phyloP scores from a whole-genome alignment of 129 eudicot species.

The Smallanthus sonchifolius region DNA sequence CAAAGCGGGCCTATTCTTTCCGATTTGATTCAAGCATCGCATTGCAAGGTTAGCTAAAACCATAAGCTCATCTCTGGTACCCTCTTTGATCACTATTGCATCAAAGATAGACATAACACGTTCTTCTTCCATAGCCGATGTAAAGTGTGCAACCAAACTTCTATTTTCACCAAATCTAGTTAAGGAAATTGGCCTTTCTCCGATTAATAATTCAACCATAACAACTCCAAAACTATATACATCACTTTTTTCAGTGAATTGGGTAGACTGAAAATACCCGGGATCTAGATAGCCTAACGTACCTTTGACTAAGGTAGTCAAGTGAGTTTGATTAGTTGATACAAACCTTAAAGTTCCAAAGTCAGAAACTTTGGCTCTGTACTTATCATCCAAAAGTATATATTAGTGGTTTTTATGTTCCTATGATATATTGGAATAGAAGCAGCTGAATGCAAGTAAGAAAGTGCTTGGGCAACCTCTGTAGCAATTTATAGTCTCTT shows the following conservation, averaged over 20 bases:
- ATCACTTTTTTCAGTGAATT: conserved; percentile 26
- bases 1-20: conserved; percentile 18
- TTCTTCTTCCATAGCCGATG: conserved; percentile 13
- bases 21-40: conserved; percentile 16
- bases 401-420: conserved; percentile 26
- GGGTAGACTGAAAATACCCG: conserved; percentile 18
- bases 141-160: conserved; percentile 14
- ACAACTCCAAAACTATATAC: conserved; percentile 33
- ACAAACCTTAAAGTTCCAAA: conserved; percentile 31
- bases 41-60: conserved; percentile 20
- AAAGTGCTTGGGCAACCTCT: conserved; percentile 23
- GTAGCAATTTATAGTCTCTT: conserved; percentile 20
- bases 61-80: conserved; percentile 9
- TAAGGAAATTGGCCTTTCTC: conserved; percentile 4
- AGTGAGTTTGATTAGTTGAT: conserved; percentile 18
- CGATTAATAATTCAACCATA: conserved; percentile 20
- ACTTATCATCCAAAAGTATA: conserved; percentile 30
- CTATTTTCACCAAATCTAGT: conserved; percentile 2
- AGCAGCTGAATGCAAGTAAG: conserved; percentile 24
- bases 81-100: conserved; percentile 6
- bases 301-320: conserved; percentile 25
- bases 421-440: conserved; percentile 26
- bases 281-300: conserved; percentile 36
- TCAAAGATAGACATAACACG: conserved; percentile 16
- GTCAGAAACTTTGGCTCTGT: conserved; percentile 28